Evolutionary conservation across 129 eudicot genomes (phyloP), one percentile per base, ranked within the genome.

Genomic region (Flaveria robusta): DNA sequence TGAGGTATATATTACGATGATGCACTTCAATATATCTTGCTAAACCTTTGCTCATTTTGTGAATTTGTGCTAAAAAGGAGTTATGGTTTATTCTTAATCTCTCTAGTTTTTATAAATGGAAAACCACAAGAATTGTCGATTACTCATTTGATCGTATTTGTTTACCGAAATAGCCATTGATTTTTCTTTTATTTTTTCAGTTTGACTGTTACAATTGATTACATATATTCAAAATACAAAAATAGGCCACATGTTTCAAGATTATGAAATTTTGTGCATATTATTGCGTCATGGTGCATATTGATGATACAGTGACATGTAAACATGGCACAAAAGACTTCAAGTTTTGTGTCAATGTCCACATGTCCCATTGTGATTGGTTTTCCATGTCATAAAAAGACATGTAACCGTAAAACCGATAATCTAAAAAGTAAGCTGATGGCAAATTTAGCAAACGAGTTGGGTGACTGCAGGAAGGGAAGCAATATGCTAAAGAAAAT

Each of bases 401-500:
- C 47, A 4, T 46, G 52, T 46, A 46, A 46, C 47, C 13, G 18
- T 11, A 14, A 46, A 11, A 46, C 13, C 1, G 5, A 11, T 46
- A 46, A 46, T 46, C 51, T 46, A 46, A 12, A 46, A 52, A 16
- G 9, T 16, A 18, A 5, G 59, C n/a, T 7, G 15, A 23, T 14
- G 13, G n/a, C 52, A 22, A 4, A 46, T n/a, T 19, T 46, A n/a
- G n/a, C 3, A 46, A 46, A 46, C 52, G 13, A 46, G 52, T 65
- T 26, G 69, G 52, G 68, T 68, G 16, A 14, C 46, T 81, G 82
- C 76, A 88, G 93, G 88, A 81, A 31, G 88, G 80, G 10, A 83
- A 81, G 72, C 81, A 68, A 39, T 86, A 81, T 66, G 85, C 93
- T 26, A 82, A 58, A 39, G 90, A 86, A 62, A 88, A 83, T 22